Conservation (phyloP, 495 filamentous ascomycete genomes). For the Astrocystis sublimbata region DNA sequence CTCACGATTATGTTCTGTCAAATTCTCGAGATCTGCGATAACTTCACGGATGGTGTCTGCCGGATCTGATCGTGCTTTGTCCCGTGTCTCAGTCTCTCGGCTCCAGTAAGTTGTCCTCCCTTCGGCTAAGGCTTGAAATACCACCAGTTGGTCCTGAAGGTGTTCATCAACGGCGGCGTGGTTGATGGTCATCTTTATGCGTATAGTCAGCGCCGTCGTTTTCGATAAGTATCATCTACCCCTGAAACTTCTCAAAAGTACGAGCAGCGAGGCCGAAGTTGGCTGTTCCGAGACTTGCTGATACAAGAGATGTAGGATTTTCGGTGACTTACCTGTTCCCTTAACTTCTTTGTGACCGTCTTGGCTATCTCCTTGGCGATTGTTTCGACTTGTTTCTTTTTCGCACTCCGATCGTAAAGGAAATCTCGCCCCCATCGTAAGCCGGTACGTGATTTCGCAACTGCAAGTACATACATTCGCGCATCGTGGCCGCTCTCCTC, state of each 20-base stretch:
- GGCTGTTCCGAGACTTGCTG: not conserved
- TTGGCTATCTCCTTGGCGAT: constrained; percentile 43
- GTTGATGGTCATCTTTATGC: constrained; percentile 40
- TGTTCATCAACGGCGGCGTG: constrained; percentile 65
- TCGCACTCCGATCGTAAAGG: constrained; percentile 48
- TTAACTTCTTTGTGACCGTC: constrained; percentile 58
- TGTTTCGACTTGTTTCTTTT: constrained; percentile 44
- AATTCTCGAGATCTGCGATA: constrained; percentile 21
- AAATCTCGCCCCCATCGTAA: constrained; percentile 68
- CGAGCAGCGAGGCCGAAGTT: not conserved
- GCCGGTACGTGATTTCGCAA: constrained; percentile 64
- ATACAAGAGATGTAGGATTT: not conserved
- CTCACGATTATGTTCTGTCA: constrained; percentile 27
- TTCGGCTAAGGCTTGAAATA: constrained; percentile 75
- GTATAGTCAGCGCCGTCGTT: not conserved
- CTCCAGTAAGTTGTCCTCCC: constrained; percentile 47
- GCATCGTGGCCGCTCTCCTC: constrained; percentile 63
- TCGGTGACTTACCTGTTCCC: constrained; percentile 43
- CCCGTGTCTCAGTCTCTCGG: not conserved
- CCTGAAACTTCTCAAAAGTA: not conserved
- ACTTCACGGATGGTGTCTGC: not conserved
- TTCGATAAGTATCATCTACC: not conserved
- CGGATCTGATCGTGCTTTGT: constrained; percentile 20
- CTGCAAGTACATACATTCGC: constrained; percentile 70
- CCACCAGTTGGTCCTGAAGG: constrained; percentile 77